Evolutionary conservation across 164 flowering plant species (phyloP).

Genomic region (Buxus sempervirens): DNA sequence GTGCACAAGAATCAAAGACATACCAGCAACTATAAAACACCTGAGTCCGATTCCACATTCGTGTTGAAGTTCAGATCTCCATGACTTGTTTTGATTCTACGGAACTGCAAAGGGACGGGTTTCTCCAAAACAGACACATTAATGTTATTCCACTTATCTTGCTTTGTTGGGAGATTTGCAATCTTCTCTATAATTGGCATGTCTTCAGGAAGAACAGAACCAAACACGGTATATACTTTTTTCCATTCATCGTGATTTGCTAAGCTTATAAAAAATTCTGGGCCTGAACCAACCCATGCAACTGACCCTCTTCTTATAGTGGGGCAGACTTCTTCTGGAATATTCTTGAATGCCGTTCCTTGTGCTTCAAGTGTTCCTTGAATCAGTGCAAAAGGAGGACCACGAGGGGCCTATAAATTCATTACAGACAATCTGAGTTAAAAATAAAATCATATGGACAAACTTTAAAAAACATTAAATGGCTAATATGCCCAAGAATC

Average conservation of each 20-base stretch:
- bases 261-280: constrained; percentile 90
- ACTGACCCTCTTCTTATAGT: constrained; percentile 75
- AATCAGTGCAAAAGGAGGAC: constrained; percentile 90
- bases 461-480: too few relatives aligned
- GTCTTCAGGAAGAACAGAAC: constrained; percentile 79
- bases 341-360: constrained; percentile 44
- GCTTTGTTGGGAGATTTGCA: constrained; percentile 56
- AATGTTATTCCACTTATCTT: constrained; percentile 66
- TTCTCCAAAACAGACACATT: constrained; percentile 67
- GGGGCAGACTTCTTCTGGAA: constrained; percentile 66
- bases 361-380: constrained; percentile 86
- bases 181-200: constrained; percentile 77
- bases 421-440: not conserved
- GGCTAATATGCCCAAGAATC: too few relatives aligned
- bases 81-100: constrained; percentile 32
- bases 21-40: constrained; percentile 9
- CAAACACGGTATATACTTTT: constrained; percentile 71
- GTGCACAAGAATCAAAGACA: not conserved
- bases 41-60: constrained; percentile 5
- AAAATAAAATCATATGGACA: too few relatives aligned
- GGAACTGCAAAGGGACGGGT: constrained; percentile 48
- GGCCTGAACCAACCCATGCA: constrained; percentile 94
- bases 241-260: constrained; percentile 88
- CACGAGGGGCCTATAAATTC: constrained; percentile 58
- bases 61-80: constrained; percentile 20